phyloP scores from a whole-genome alignment of 257 asterid genomes.

The Przewalskia tangutica region DNA sequence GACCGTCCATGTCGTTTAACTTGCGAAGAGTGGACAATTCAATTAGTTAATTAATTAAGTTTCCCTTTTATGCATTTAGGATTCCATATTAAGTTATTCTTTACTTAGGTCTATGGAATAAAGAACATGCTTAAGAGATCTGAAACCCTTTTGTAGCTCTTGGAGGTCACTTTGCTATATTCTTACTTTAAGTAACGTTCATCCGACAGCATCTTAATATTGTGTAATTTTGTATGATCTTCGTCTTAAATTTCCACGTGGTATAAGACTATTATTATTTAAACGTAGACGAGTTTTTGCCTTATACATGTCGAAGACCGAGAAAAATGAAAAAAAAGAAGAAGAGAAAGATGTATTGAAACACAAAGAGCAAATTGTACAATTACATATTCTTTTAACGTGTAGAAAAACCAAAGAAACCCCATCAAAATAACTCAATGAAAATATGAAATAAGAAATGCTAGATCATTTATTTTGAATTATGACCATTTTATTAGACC shows the following conservation, averaged over 20 bases:
- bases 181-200: background rate
- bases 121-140: conserved; percentile 7
- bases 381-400: background rate
- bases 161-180: conserved; percentile 2
- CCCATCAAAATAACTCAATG: background rate
- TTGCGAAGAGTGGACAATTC: background rate
- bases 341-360: too few species aligned
- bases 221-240: background rate
- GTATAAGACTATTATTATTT: background rate
- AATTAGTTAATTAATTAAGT: background rate
- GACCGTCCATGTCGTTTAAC: conserved; percentile 3
- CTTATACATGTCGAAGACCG: background rate
- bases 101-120: background rate
- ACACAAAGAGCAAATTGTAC: too few species aligned
- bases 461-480: background rate
- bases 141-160: background rate
- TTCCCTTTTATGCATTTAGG: background rate
- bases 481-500: background rate
- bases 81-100: background rate
- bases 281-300: background rate
- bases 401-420: background rate
- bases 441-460: background rate
- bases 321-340: too few species aligned
- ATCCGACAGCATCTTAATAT: background rate
- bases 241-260: background rate